Evolutionary conservation across 78 protist species (phyloP).

Genomic region (Polysphondylium violaceum): DNA sequence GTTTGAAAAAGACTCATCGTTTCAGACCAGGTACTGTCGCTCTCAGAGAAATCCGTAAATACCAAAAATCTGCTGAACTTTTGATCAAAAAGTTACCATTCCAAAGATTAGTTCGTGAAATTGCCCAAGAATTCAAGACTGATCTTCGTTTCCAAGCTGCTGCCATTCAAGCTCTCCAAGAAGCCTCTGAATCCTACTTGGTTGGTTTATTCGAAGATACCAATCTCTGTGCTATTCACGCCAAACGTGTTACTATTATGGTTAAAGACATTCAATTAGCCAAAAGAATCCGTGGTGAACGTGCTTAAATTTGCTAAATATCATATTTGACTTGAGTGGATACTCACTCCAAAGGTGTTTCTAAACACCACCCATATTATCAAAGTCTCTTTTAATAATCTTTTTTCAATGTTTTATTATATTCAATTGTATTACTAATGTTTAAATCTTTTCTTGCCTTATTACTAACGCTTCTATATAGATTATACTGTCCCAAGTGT

Average conservation of each 20-base stretch:
- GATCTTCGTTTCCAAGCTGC: conserved; percentile 94
- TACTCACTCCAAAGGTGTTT: conserved; percentile 79
- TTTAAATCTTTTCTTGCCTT: too few relatives aligned
- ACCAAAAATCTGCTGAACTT: conserved; percentile 94
- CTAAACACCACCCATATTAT: conserved; percentile 73
- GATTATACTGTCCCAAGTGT: too few relatives aligned
- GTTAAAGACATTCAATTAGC: conserved; percentile 96
- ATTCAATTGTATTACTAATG: too few relatives aligned
- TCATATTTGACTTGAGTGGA: conserved; percentile 19
- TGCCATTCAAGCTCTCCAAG: conserved; percentile 97
- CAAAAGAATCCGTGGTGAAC: conserved; percentile 96
- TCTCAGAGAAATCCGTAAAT: conserved; percentile 94
- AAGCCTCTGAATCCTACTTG: conserved; percentile 96
- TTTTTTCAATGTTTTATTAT: not conserved
- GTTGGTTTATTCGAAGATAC: conserved; percentile 97
- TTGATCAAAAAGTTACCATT: conserved; percentile 91
- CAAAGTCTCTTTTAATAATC: not conserved
- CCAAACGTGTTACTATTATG: conserved; percentile 96
- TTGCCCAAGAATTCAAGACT: conserved; percentile 89
- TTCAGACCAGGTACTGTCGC: conserved; percentile 97
- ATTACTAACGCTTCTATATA: too few relatives aligned
- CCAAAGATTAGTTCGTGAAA: conserved; percentile 88
- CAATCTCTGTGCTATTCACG: conserved; percentile 95
- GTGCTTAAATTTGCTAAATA: conserved; percentile 80
- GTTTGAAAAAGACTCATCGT: conserved; percentile 91